Conservation (phyloP, 2,329 filamentous ascomycete species). For the Sarocladium brachiariae region DNA sequence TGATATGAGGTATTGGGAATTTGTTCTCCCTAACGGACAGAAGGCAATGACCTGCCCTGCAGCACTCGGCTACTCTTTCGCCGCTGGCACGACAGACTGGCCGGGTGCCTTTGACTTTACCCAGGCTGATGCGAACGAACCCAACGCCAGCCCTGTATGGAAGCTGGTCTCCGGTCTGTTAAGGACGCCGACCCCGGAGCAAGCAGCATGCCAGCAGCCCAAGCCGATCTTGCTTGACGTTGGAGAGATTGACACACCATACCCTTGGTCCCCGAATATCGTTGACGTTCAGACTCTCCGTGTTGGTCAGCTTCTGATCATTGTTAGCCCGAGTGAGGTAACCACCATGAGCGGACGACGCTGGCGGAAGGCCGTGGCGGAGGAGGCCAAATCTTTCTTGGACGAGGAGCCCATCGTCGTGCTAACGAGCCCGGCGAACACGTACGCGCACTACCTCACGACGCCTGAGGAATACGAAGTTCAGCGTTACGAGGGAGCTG, state of each 20-base stretch:
- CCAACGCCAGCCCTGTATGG: slow-evolving; percentile 71
- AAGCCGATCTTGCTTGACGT: slow-evolving; percentile 88
- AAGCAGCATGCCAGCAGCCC: slow-evolving; percentile 67
- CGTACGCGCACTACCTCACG: slow-evolving; percentile 75
- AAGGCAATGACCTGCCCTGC: slow-evolving; percentile 72
- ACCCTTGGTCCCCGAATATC: slow-evolving; percentile 85
- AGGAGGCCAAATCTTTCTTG: slow-evolving; percentile 40
- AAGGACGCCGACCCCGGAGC: slow-evolving; percentile 61
- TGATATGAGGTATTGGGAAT: slow-evolving; percentile 70
- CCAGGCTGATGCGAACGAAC: slow-evolving; percentile 70
- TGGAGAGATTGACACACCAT: slow-evolving; percentile 70
- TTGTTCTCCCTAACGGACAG: slow-evolving; percentile 66
- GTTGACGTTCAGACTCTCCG: slow-evolving; percentile 83
- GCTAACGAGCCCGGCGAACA: slow-evolving; percentile 83
- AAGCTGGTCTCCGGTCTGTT: slow-evolving; percentile 64
- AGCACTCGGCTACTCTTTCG: slow-evolving; percentile 85
- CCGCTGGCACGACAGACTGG: slow-evolving; percentile 85
- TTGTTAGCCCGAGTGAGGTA: slow-evolving; percentile 80
- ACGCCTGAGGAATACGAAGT: slow-evolving; percentile 75
- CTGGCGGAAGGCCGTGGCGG: slow-evolving; percentile 66
- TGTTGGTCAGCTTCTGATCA: slow-evolving; percentile 75
- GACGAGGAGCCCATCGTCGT: slow-evolving; percentile 64
- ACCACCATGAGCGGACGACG: slow-evolving; percentile 88
- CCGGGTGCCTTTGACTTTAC: slow-evolving; percentile 91
- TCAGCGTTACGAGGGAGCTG: slow-evolving; percentile 88